Percentiles rank a stretch among this genome's conserved stretches.
Evolutionary conservation across 352 stramenopile species (phyloP).

Genomic region (Phytophthora aleatoria): DNA sequence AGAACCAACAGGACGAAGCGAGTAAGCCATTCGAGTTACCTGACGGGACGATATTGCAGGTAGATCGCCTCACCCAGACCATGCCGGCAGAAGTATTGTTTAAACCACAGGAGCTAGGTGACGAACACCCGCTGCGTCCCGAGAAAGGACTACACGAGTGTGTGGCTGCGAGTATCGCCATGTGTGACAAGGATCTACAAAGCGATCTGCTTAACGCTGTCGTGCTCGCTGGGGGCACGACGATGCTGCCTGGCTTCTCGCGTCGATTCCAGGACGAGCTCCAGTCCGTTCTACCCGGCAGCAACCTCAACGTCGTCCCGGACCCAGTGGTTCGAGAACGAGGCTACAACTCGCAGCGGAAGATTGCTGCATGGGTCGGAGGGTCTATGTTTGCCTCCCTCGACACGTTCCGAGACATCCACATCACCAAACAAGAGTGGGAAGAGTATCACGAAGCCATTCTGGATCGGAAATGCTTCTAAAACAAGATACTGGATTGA

Average conservation of each 20-base stretch:
- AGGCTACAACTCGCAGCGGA: constrained; percentile 88
- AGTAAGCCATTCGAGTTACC: constrained; percentile 82
- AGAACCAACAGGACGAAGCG: constrained; percentile 26
- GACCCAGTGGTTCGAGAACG: constrained; percentile 75
- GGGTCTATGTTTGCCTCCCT: constrained; percentile 91
- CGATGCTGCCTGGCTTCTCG: constrained; percentile 80
- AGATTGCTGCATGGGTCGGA: constrained; percentile 88
- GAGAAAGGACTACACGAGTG: constrained; percentile 86
- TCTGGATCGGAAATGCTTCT: constrained; percentile 87
- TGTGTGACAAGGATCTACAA: constrained; percentile 88
- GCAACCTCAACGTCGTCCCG: constrained; percentile 72
- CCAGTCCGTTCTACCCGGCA: constrained; percentile 21
- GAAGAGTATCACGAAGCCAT: constrained; percentile 90
- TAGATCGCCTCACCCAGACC: constrained; percentile 78
- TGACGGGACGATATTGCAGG: constrained; percentile 85
- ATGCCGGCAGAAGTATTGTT: constrained; percentile 84
- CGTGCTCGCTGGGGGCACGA: constrained; percentile 84
- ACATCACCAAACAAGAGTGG: constrained; percentile 90
- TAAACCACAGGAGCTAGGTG: constrained; percentile 87
- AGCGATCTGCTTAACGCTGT: constrained; percentile 76
- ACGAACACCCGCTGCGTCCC: constrained; percentile 87
- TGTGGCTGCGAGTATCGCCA: constrained; percentile 77
- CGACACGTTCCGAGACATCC: constrained; percentile 86
- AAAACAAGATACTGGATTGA: constrained; percentile 1
- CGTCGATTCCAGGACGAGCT: constrained; percentile 86